Base-by-base conservation (phyloP, 208 protist genomes). In the Wallacemonas collosoma region DNA sequence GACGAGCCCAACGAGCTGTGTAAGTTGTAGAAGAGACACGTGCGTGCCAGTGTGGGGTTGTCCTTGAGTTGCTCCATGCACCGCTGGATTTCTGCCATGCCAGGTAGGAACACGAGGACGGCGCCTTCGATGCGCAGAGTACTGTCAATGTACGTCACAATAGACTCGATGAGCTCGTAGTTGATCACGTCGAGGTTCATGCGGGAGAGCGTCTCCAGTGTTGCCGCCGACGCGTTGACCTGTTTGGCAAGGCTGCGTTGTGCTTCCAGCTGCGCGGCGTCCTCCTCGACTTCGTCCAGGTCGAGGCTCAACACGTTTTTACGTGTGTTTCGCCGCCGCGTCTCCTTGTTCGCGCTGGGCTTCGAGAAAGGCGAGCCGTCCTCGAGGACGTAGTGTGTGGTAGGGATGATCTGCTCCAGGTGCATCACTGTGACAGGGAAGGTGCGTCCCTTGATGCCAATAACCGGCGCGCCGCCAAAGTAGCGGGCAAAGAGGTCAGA, bases 51-150 rank as follows among this genome's bases (percentile, higher is more conserved):
- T 15, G 55, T 65, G 0, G 80, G 68, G 64, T 94, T 90, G 73
- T 71, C 76, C 60, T 83, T 86, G 43, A 98, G 79, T 63, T 96
- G 81, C 47, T 97, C 87, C 74, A 92, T 91, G 75, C 96, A 93
- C 15, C 73, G 80, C 61, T 89, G 80, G 15, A 99, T 99, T 72
- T 99, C 97, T 1, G 86, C 84, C 83, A 99, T 97, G 58, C 98
- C 98, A 14, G 98, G 97, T 41, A 99, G 73, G 82, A 99, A 99
- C 41, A 99, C 88, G 15, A 99, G 89, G 40, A 99, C 93, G 1
- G 95, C 90, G 38, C 95, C 92, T 3, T 81, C 78, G 8, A 80
- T 73, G 58, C 80, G 70, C 53, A 97, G 69, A 8, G 43, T 57
- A 15, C 44, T 71, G 65, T 90, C 81, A 83, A 98, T 97, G 77